Evolutionary conservation across 1,284 basidiomycete genomes (phyloP), one percentile per base, ranked within the genome.

Genomic region (Sporisorium reilianum): DNA sequence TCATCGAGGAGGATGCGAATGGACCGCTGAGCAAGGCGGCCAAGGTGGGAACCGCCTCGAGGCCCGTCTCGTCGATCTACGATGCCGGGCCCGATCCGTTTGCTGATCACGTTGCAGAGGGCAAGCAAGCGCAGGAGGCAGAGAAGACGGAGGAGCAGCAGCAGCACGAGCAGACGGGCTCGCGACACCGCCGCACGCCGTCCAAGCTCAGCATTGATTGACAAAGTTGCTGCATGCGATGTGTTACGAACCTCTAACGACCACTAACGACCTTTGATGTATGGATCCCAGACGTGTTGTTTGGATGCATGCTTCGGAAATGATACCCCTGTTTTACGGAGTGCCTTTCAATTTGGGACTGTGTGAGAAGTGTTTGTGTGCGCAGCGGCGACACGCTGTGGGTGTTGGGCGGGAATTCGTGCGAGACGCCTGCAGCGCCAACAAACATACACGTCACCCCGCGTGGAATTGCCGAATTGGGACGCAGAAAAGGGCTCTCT

Each of bases 1-100:
- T 76, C 38, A 77, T 77, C 14, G 67, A 79, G 6, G 70, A 79
- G 32, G 73, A 75, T 28, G 30, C 40, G 5, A 60, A 56, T 20
- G 62, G 67, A 10, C 61, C 61, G 44, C 26, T 56, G 18, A 70
- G 62, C 50, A 59, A 44, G 30, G 62, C 67, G 0, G 53, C 48
- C 3, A 18, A 41, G 10, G 30, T 60, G 41, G 58, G 52, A 0
- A 55, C 58, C 0, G 58, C 55, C n/a, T 61, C 64, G 11, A 51
- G 67, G 48, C 62, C 54, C 9, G 50, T 61, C 12, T 61, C 54
- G 38, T 53, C 52, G 32, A 28, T 61, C 5, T 70, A 64, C 28
- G 67, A 70, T 64, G 67, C 62, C 8, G 67, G 67, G 3, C 62
- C 67, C 20, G 67, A 64, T 45, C 67, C 61, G 2, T 70, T 70